These are phyloP conservation scores for Fraxinus ornus DNA, from an alignment of 305 asterid species.

Conservation along the genomic window DNA sequence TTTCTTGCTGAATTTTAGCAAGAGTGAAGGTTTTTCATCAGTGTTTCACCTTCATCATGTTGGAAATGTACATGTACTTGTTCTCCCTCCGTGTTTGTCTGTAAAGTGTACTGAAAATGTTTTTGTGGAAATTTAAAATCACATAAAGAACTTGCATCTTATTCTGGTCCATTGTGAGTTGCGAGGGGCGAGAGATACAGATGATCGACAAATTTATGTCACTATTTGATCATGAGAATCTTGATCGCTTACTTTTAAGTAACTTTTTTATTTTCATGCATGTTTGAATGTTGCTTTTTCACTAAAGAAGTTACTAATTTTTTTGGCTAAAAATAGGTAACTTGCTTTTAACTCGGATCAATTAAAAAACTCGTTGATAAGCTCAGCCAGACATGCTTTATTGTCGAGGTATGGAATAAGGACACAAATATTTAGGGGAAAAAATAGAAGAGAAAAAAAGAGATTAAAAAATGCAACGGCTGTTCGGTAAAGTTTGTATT, in stretches of 20 bases:
- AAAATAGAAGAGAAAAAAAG: background rate
- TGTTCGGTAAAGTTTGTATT: background rate
- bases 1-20: background rate
- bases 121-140: background rate
- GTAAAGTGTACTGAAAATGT: background rate
- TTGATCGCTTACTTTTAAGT: background rate
- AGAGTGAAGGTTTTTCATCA: background rate
- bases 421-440: background rate
- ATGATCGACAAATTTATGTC: background rate
- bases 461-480: background rate
- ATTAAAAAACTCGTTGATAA: background rate
- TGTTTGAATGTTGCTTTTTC: background rate
- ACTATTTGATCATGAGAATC: background rate
- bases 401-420: background rate
- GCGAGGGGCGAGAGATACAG: background rate
- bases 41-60: background rate
- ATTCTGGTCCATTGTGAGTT: background rate
- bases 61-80: background rate
- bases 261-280: background rate
- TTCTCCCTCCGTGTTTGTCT: background rate
- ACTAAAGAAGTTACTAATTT: background rate
- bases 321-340: background rate
- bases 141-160: background rate
- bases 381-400: background rate
- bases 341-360: background rate